Evolutionary conservation across 768 basidiomycete genomes (phyloP), one percentile per base, ranked within the genome.

Genomic region (Infundibulicybe gibba): DNA sequence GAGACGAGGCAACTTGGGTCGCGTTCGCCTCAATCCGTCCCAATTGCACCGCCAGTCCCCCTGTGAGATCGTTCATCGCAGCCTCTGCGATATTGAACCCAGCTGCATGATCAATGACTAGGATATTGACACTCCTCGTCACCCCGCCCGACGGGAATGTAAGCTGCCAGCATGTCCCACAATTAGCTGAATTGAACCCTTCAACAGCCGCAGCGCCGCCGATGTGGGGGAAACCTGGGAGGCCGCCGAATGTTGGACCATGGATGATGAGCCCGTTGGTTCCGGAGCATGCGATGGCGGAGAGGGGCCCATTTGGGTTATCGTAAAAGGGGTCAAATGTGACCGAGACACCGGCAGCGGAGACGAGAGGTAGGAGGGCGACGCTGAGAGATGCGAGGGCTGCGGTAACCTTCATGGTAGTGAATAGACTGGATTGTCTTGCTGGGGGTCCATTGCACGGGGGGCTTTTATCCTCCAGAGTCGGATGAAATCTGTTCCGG

Each of bases 111-210:
- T 79, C 72, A 11, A 80, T 53, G 1, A 67, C 76, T 3, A 68
- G 61, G 19, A 77, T 51, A 32, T 59, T 65, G 56, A 74, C 54
- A 38, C 52, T 64, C 34, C 30, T 60, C 15, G 54, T 51, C 6
- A 16, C 40, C 9, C 63, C 61, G 1, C 16, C 13, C 12, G 19
- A 3, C 31, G 52, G 44, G 57, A 66, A 77, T 1, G 67, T 67
- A 44, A 80, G 49, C 31, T 59, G 32, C 75, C 75, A 80, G 59
- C 79, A 80, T 31, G 65, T 63, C 1, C 72, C 74, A 51, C 77
- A 80, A 45, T 63, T 57, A 2, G 51, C 45, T 0, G 73, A 76
- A 55, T 70, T 61, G 59, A 61, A 78, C 12, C 61, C 66, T 3
- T 50, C 47, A 40, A 79, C 61, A 13, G 62, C 70, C n/a, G 58